phyloP scores from a whole-genome alignment of 2,329 filamentous ascomycete genomes.

The Escovopsis sp. region DNA sequence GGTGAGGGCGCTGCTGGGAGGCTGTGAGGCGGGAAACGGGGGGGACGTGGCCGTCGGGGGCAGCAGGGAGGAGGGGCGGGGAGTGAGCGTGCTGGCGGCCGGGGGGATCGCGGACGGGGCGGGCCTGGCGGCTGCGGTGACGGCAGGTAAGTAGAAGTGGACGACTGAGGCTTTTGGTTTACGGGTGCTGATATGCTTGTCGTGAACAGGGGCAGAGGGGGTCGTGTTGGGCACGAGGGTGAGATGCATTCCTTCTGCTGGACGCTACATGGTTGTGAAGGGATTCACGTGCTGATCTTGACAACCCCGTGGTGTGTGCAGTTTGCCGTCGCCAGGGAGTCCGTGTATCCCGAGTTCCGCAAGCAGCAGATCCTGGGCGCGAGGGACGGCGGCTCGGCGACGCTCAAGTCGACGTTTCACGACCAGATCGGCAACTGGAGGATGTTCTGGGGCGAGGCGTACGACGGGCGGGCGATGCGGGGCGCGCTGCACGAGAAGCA shows the following conservation, averaged over 20 bases:
- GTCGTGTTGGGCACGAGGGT: slow-evolving; percentile 30
- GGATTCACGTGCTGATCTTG: neutral
- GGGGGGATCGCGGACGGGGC: slow-evolving; percentile 45
- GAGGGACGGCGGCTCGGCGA: slow-evolving; percentile 28
- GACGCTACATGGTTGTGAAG: neutral
- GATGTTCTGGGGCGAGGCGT: slow-evolving; percentile 25
- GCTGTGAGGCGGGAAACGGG: too few species aligned
- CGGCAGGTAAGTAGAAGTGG: slow-evolving; percentile 28
- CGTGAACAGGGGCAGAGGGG: slow-evolving; percentile 24
- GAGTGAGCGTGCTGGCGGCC: slow-evolving; percentile 35
- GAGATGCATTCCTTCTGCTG: slow-evolving; percentile 6
- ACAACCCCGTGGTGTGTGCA: slow-evolving; percentile 4
- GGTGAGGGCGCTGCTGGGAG: slow-evolving; percentile 31
- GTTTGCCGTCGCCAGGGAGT: slow-evolving; percentile 31
- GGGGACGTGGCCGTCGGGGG: too few species aligned
- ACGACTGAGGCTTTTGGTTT: slow-evolving; percentile 2
- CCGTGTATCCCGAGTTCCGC: slow-evolving; percentile 23
- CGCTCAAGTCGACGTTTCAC: slow-evolving; percentile 32
- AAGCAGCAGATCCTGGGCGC: slow-evolving; percentile 27
- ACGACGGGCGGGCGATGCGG: slow-evolving; percentile 30
- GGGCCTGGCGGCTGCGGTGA: slow-evolving; percentile 38
- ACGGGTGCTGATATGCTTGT: too few species aligned
- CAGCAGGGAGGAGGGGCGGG: slow-evolving; percentile 17
- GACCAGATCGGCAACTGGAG: slow-evolving; percentile 23
- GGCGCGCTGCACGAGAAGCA: slow-evolving; percentile 26